These are phyloP conservation scores for Arbutus unedo DNA, from an alignment of 148 eudicot species.

Conservation along the genomic window DNA sequence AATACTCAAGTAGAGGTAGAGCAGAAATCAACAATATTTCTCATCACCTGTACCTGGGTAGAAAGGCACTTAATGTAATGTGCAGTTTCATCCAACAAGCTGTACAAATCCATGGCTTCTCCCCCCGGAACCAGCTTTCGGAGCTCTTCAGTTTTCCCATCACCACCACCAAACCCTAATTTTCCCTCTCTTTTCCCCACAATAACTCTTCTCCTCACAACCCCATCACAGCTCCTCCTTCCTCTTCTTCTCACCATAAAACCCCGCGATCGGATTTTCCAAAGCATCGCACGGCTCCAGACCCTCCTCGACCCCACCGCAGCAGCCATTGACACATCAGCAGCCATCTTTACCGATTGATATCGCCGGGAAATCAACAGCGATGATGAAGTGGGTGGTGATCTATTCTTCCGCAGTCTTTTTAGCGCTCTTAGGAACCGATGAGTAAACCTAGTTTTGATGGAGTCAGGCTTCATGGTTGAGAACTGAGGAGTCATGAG, in stretches of 20 bases:
- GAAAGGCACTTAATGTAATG: conserved; percentile 74
- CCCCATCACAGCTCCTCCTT: background rate
- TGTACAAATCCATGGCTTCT: conserved; percentile 48
- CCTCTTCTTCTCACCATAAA: conserved; percentile 3
- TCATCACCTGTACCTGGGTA: conserved; percentile 79
- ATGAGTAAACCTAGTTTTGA: conserved; percentile 48
- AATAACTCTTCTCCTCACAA: background rate
- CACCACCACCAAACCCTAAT: background rate
- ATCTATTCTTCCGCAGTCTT: conserved; percentile 27
- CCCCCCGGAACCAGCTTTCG: conserved; percentile 79
- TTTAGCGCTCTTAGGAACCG: conserved; percentile 60
- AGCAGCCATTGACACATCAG: conserved; percentile 59
- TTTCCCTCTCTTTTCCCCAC: conserved; percentile 1
- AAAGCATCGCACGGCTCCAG: conserved; percentile 67
- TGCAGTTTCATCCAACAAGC: conserved; percentile 69
- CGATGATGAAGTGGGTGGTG: background rate
- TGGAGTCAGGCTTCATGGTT: conserved; percentile 28
- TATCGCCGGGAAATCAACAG: conserved; percentile 9
- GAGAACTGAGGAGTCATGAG: conserved; percentile 16
- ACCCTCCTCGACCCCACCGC: conserved; percentile 58
- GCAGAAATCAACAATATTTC: conserved; percentile 48
- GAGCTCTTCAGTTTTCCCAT: conserved; percentile 25
- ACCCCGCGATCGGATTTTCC: conserved; percentile 18
- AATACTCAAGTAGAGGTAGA: conserved; percentile 21
- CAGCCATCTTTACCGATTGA: conserved; percentile 45